A percentile compares a stretch with the other conserved stretches of the same genome.
phyloP scores from a whole-genome alignment of 371 early-diverging fungal species.

The Mucor lusitanicus region DNA sequence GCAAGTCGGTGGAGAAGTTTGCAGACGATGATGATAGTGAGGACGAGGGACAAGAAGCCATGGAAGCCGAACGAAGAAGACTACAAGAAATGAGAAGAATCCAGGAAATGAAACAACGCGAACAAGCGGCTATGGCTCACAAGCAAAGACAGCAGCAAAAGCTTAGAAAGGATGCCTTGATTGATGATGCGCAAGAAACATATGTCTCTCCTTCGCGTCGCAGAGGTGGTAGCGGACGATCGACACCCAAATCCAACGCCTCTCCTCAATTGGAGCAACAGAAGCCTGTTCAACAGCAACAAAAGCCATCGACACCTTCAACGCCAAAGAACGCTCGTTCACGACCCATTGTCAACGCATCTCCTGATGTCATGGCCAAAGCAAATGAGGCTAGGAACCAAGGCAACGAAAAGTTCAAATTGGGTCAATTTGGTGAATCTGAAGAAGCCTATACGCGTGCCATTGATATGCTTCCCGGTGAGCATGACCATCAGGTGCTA shows the following conservation, averaged over 20 bases:
- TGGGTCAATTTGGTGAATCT: conserved; percentile 88
- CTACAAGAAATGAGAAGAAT: conserved; percentile 1
- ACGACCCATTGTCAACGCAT: conserved; percentile 10
- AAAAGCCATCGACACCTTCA: not conserved
- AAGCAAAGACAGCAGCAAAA: conserved; percentile 31
- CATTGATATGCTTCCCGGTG: conserved; percentile 54
- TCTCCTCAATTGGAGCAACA: not conserved
- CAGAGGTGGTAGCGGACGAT: not conserved
- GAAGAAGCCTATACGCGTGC: conserved; percentile 74
- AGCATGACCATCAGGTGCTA: conserved; percentile 66
- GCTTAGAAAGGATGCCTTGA: not conserved
- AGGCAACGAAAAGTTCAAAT: conserved; percentile 85
- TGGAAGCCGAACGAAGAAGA: conserved; percentile 2
- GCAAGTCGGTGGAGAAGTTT: conserved; percentile 25
- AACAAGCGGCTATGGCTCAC: conserved; percentile 18
- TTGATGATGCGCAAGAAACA: conserved; percentile 29
- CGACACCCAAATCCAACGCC: not conserved
- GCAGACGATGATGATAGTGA: conserved; percentile 32
- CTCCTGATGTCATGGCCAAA: not conserved
- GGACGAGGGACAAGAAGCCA: conserved; percentile 14
- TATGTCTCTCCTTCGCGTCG: conserved; percentile 60
- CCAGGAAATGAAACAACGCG: conserved; percentile 2
- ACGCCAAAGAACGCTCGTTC: conserved; percentile 10
- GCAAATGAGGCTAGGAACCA: conserved; percentile 51
- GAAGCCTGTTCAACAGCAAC: too few relatives aligned